Evolutionary conservation across 2,329 filamentous ascomycete genomes (phyloP), one percentile per base, ranked within the genome.

Genomic region (Aspergillus ruber): DNA sequence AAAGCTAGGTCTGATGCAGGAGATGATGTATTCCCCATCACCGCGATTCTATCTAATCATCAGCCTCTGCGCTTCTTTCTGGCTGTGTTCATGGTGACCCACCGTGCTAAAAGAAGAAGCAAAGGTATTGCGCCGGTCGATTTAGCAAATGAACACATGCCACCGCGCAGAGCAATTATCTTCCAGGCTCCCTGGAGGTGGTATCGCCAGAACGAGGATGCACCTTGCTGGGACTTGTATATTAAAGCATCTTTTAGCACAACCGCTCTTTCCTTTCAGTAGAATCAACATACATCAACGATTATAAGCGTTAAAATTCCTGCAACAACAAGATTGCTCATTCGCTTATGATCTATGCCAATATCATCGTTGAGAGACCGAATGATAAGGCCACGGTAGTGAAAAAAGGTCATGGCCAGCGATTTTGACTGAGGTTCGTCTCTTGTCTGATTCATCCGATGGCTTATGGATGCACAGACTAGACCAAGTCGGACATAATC

Each of bases 1-100:
- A 59, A 59, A 6, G 55, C 27, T 13, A 71, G 53, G 39, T 67
- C 52, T 17, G 58, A 54, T 20, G 67, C 59, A 4, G 68, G 67
- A 1, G 60, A 66, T 2, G 68, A 66, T 2, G 68, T 71, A 44
- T 72, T 66, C 2, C 58, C 64, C 4, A 69, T 58, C 2, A 69
- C 59, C 0, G 60, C 53, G 25, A 60, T 45, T 45, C 68, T 70
- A 17, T 36, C 8, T 36, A 6, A 36, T 5, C 8, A 6, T 36
- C 32, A 35, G 32, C 32, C 3, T 13, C 15, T 35, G 12, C 9
- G 10, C 10, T 35, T 35, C 8, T n/a, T n/a, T 35, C 6, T 10
- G 29, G 3, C 29, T 23, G 29, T 15, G 10, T 39, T 10, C 33
- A 60, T 44, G 59, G 53, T 39, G 17, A 59, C 58, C 23, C 59